Percentiles rank a stretch among this genome's conserved stretches.
Conservation (phyloP, 2,329 filamentous ascomycete genomes). For the Exophiala lecanii-corni region DNA sequence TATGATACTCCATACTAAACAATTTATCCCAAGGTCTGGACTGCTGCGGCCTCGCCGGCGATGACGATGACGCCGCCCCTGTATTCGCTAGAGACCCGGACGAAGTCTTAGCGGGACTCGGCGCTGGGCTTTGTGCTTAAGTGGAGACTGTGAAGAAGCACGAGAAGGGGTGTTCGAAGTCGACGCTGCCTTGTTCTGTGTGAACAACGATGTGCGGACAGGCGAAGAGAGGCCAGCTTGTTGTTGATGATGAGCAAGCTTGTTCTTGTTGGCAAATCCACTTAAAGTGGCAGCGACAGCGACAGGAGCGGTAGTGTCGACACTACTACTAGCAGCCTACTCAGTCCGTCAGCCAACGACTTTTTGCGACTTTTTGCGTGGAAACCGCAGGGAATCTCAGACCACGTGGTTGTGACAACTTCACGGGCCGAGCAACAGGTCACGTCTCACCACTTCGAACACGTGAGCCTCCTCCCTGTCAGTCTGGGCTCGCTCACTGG, state of each 20-base stretch:
- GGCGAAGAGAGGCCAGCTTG: too few species aligned
- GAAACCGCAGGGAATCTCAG: constrained; percentile 4
- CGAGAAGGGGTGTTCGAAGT: constrained; percentile 1
- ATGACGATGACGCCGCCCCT: too few species aligned
- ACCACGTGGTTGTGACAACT: constrained; percentile 9
- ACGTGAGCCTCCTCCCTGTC: constrained; percentile 38
- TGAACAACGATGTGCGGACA: too few species aligned
- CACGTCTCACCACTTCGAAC: constrained; percentile 47
- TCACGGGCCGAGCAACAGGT: constrained; percentile 42
- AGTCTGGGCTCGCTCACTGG: constrained; percentile 12
- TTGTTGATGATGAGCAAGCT: too few species aligned
- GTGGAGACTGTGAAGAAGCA: constrained; percentile 14
- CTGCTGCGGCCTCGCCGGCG: constrained; percentile 28
- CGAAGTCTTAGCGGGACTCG: constrained; percentile 12
- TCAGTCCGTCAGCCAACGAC: background rate
- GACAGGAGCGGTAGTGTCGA: too few species aligned
- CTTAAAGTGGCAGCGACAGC: too few species aligned
- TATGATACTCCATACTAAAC: constrained; percentile 40
- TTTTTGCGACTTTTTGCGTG: background rate
- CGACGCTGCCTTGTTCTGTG: too few species aligned
- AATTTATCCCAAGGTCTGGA: constrained; percentile 37
- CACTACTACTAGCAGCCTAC: background rate
- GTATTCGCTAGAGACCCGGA: too few species aligned
- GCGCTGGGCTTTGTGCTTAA: constrained; percentile 11
- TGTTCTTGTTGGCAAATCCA: background rate